These are phyloP conservation scores for Halteria grandinella DNA, from an alignment of 73 alveolate species.

Conservation along the genomic window DNA sequence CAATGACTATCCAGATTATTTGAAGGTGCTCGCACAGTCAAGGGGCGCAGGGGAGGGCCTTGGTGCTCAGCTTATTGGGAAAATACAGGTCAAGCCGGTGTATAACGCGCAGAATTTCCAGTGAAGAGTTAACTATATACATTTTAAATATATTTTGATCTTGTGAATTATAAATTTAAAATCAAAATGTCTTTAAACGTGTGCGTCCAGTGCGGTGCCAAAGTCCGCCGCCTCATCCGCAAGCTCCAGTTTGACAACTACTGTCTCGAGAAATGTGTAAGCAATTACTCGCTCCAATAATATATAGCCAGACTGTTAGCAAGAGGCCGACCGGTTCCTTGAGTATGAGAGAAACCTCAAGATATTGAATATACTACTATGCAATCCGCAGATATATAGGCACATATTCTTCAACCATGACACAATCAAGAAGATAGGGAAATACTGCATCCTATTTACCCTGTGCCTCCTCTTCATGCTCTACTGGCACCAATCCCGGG, in stretches of 20 bases:
- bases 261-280: constrained; percentile 46
- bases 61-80: constrained; percentile 8
- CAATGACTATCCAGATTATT: too few species aligned
- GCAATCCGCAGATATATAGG: constrained; percentile 22
- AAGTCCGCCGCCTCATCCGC: constrained; percentile 23
- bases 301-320: constrained; percentile 24
- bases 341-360: constrained; percentile 43
- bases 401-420: constrained; percentile 46
- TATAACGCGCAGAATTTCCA: too few species aligned
- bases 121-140: too few species aligned
- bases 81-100: too few species aligned
- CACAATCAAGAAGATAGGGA: neutral
- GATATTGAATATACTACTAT: constrained; percentile 21
- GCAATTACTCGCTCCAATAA: neutral
- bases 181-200: constrained; percentile 39
- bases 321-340: constrained; percentile 20
- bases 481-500: neutral
- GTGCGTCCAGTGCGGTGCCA: constrained; percentile 42
- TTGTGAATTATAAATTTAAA: neutral
- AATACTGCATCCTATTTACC: neutral
- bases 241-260: constrained; percentile 32
- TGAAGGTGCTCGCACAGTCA: too few species aligned
- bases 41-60: constrained; percentile 19
- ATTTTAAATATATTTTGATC: too few species aligned
- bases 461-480: constrained; percentile 14